Base-by-base conservation (phyloP, 768 basidiomycete genomes). In the Russula sp. region DNA sequence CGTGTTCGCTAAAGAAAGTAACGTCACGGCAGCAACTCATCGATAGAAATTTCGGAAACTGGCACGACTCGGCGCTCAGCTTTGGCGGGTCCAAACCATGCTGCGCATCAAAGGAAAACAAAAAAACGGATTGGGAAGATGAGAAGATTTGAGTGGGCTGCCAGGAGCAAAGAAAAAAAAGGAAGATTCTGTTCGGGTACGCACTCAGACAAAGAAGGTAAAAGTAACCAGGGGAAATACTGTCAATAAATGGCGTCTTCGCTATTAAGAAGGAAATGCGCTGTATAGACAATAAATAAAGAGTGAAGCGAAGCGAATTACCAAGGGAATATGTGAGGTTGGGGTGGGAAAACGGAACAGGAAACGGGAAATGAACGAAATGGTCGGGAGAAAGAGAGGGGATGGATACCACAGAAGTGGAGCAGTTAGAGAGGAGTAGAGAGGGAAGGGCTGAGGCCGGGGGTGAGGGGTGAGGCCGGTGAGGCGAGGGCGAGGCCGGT, bases 21-120 rank as follows among this genome's bases (percentile, higher is more conserved):
- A 14, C 42, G 54, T 34, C 54, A 42, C 42, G 54, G 54, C 53
- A 41, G 54, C n/a, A 56, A 56, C 38, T 45, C 20, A 56, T 56
- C 42, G 54, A 55, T 16, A 1, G 9, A 18, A n/a, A 7, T 10
- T 45, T 38, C 38, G 52, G 42, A 22, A 54, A 42, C 25, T n/a
- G 53, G 39, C 16, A 25, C 35, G 52, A 25, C 5, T 5, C 36
- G 16, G 22, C 43, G 25, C 25, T 29, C 25, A 29, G 25, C 11
- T 5, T 20, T 18, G 36, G 16, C 18, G 29, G 45, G 25, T n/a
- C 45, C 45, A 35, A 57, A 57, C 45, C 29, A 35, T 18, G 11
- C 29, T n/a, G 16, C 35, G 48, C 25, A 16, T 13, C 3, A 32
- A 34, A 46, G 7, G 22, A n/a, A n/a, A n/a, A n/a, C n/a, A n/a